phyloP scores from a whole-genome alignment of 1,284 basidiomycete species.

The Agaricales sp. region DNA sequence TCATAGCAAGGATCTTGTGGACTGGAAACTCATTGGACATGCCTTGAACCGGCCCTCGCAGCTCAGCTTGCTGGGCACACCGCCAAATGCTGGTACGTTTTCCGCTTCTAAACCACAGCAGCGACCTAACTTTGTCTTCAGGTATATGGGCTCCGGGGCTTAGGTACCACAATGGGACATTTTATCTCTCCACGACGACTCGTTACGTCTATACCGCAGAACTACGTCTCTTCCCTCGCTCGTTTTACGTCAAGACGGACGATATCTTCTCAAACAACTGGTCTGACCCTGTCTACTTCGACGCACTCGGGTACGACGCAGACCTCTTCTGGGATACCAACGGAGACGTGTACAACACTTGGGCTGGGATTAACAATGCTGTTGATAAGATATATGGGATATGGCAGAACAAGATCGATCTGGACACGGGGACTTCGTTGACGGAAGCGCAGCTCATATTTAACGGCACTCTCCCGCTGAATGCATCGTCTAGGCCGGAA shows the following conservation, averaged over 20 bases:
- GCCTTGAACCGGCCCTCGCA: conserved; percentile 21
- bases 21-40: conserved; percentile 27
- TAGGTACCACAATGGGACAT: conserved; percentile 2
- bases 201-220: conserved; percentile 31
- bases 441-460: conserved; percentile 26
- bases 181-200: conserved; percentile 20
- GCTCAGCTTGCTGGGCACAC: conserved; percentile 19
- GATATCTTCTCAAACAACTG: conserved; percentile 30
- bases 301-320: conserved; percentile 29
- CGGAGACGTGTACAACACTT: conserved; percentile 26
- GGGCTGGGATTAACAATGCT: conserved; percentile 27
- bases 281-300: conserved; percentile 34
- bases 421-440: conserved; percentile 26
- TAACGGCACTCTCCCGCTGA: conserved; percentile 22
- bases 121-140: background rate
- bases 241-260: conserved; percentile 28
- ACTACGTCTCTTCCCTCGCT: conserved; percentile 25
- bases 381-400: conserved; percentile 31
- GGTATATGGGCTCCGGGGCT: conserved; percentile 5
- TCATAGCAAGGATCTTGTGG: conserved; percentile 25
- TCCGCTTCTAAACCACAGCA: conserved; percentile 12
- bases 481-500: conserved; percentile 25
- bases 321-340: conserved; percentile 31
- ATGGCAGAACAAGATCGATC: conserved; percentile 30
- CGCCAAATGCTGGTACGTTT: conserved; percentile 19